phyloP scores from a whole-genome alignment of 345 rosid species.

The Arabidopsis thaliana region DNA sequence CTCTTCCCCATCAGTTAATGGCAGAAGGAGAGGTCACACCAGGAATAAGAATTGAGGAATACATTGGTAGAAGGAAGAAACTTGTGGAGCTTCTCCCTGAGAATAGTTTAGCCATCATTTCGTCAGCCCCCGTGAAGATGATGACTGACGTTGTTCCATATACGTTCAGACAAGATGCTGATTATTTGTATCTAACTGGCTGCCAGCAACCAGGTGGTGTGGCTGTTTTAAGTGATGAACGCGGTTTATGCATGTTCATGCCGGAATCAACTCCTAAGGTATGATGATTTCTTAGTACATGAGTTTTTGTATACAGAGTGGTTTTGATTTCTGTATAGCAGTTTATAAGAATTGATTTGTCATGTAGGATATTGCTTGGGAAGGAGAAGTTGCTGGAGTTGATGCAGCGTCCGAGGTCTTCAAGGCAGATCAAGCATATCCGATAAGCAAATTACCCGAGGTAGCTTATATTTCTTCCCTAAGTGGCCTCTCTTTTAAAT shows the following conservation, averaged over 20 bases:
- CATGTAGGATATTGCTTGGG: slow-evolving; percentile 84
- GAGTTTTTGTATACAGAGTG: not conserved
- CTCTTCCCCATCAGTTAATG: slow-evolving; percentile 59
- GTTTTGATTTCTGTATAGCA: not conserved
- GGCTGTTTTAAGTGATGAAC: slow-evolving; percentile 74
- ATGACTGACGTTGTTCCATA: slow-evolving; percentile 97
- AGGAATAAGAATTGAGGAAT: slow-evolving; percentile 74
- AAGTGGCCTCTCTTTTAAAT: not conserved
- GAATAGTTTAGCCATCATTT: slow-evolving; percentile 74
- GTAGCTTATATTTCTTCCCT: slow-evolving; percentile 49
- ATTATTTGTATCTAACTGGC: slow-evolving; percentile 84
- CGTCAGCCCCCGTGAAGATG: slow-evolving; percentile 93
- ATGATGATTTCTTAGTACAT: slow-evolving; percentile 38
- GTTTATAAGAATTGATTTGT: slow-evolving; percentile 18
- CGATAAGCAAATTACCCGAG: slow-evolving; percentile 66
- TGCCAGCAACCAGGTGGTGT: slow-evolving; percentile 97
- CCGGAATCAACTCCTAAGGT: slow-evolving; percentile 82
- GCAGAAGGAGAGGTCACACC: slow-evolving; percentile 92
- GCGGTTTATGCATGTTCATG: slow-evolving; percentile 98
- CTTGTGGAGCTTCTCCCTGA: slow-evolving; percentile 81
- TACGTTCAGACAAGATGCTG: slow-evolving; percentile 86
- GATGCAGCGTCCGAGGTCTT: slow-evolving; percentile 81
- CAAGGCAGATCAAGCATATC: slow-evolving; percentile 88
- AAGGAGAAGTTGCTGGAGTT: slow-evolving; percentile 89
- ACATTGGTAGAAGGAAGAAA: slow-evolving; percentile 70